Percentiles rank a stretch among this genome's conserved stretches.
Evolutionary conservation across 1,284 basidiomycete genomes (phyloP).

Genomic region (Sporisorium graminicola): DNA sequence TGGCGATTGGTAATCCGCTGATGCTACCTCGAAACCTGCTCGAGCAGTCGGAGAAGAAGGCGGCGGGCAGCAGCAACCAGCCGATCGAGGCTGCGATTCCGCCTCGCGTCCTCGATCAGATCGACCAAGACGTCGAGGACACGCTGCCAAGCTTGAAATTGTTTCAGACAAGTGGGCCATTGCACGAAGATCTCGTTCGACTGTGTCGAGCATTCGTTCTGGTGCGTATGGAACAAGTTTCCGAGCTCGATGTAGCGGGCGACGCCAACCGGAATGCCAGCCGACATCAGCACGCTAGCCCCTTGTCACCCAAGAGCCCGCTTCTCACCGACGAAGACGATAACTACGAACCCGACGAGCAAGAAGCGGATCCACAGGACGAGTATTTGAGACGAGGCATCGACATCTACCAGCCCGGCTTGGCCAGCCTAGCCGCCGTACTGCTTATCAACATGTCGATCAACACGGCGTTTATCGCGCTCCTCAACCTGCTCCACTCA

Average conservation of each 20-base stretch:
- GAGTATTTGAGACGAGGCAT: constrained; percentile 40
- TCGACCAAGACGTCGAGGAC: constrained; percentile 83
- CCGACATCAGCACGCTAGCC: constrained; percentile 21
- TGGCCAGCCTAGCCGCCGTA: constrained; percentile 81
- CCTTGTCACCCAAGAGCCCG: constrained; percentile 6
- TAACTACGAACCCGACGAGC: neutral
- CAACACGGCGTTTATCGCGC: constrained; percentile 82
- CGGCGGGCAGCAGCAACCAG: neutral
- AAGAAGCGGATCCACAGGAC: constrained; percentile 8
- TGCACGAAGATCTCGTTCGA: constrained; percentile 87
- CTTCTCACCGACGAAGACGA: neutral
- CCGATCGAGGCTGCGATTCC: constrained; percentile 28
- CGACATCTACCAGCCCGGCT: constrained; percentile 62
- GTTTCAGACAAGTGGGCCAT: constrained; percentile 83
- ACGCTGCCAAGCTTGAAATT: constrained; percentile 91
- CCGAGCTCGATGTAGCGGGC: constrained; percentile 33
- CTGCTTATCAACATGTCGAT: constrained; percentile 85
- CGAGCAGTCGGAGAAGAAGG: constrained; percentile 32
- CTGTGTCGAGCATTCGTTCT: constrained; percentile 92
- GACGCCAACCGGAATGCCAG: constrained; percentile 31
- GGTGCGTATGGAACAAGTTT: constrained; percentile 83
- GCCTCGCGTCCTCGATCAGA: constrained; percentile 74
- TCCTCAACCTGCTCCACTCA: constrained; percentile 79
- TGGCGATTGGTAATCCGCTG: constrained; percentile 87
- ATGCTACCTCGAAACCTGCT: constrained; percentile 75